phyloP scores from a whole-genome alignment of 495 filamentous ascomycete species.

The Penicillium angulare region DNA sequence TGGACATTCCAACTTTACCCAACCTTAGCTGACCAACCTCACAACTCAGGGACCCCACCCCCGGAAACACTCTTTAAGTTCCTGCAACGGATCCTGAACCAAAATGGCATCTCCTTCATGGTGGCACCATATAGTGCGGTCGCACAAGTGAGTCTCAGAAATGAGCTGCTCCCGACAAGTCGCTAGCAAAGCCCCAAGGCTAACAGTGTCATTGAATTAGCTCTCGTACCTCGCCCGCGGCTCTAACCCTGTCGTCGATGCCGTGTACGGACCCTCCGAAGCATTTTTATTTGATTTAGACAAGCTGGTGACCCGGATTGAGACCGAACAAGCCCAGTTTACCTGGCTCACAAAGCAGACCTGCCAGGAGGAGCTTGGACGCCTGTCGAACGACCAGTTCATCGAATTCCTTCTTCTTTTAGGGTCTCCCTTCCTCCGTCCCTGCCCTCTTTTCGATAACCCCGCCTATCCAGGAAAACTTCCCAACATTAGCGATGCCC shows the following conservation, averaged over 20 bases:
- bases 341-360: constrained; percentile 68
- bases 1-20: neutral
- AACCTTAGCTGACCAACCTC: constrained; percentile 18
- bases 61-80: constrained; percentile 64
- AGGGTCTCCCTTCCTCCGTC: constrained; percentile 74
- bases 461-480: constrained; percentile 42
- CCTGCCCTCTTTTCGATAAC: constrained; percentile 72
- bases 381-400: constrained; percentile 70
- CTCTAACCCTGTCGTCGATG: constrained; percentile 66
- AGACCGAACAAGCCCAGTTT: constrained; percentile 65
- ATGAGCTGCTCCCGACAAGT: too few relatives aligned
- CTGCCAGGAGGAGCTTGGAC: constrained; percentile 66
- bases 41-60: constrained; percentile 50
- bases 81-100: constrained; percentile 69
- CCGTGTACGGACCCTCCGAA: constrained; percentile 83
- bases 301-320: constrained; percentile 75
- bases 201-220: constrained; percentile 40
- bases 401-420: constrained; percentile 80
- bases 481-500: constrained; percentile 61
- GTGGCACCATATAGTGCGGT: constrained; percentile 89
- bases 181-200: neutral
- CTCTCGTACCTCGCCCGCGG: constrained; percentile 77
- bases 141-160: constrained; percentile 64
- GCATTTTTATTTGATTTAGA: constrained; percentile 83
- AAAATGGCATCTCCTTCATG: constrained; percentile 70